Evolutionary conservation across 345 rosid genomes (phyloP), one percentile per base, ranked within the genome.

Genomic region (Eucalyptus lansdowneana): DNA sequence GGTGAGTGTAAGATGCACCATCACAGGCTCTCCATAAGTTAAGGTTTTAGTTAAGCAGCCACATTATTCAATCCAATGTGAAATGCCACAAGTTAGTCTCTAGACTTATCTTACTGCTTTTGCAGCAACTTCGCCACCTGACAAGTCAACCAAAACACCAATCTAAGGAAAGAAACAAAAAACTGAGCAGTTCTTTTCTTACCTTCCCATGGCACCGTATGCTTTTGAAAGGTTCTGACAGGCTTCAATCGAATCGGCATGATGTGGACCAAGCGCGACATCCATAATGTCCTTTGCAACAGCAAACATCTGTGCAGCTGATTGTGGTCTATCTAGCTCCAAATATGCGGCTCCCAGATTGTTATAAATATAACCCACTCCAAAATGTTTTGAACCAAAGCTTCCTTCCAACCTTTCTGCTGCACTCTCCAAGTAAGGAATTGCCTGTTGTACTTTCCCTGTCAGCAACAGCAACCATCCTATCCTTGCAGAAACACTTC

Each of bases 141-240:
- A 87, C 53, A 89, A 88, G 29, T n/a, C 58, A 31, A 34, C 34
- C 19, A 31, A 88, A n/a, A 17, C 83, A 86, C 69, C 45, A 29
- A 53, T 50, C 42, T 86, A 51, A 13, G 62, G 89, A 4, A 72
- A 72, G 67, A 19, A 5, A 47, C 65, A 45, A n/a, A 50, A 45
- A 60, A 53, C 40, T 54, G 86, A 88, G 89, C 88, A 51, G 50
- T 69, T 88, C 58, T 89, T 37, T 25, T 72, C 93, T 92, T 92
- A 96, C 99, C 97, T 98, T 94, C 97, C 96, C 95, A 95, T 94
- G 88, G 93, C 93, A 83, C 94, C 89, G 80, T 96, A 95, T 90
- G 99, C 99, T 90, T 96, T 98, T 24, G 99, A 94, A 65, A 97
- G 97, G 92, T 98, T 98, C 92, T 96, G 98, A 34, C 99, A 98